These are phyloP conservation scores for Fusarium graminum DNA, from an alignment of 2,329 filamentous ascomycete species.

Conservation along the genomic window DNA sequence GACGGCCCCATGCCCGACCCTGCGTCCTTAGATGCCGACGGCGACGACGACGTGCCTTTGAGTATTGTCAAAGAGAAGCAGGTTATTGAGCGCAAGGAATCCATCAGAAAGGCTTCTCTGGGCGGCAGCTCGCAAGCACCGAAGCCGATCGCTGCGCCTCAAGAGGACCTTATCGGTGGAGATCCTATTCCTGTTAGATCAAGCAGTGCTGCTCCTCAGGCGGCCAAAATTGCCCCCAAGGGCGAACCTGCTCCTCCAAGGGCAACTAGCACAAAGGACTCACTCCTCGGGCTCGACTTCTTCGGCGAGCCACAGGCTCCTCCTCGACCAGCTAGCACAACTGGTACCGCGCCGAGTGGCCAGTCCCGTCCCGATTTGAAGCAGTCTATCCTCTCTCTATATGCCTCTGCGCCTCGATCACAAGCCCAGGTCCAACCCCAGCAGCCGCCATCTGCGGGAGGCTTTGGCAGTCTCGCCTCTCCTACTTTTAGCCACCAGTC, in stretches of 20 bases:
- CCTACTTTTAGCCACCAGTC: conserved; percentile 66
- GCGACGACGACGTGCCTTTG: conserved; percentile 82
- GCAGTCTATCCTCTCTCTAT: conserved; percentile 95
- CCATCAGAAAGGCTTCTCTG: conserved; percentile 70
- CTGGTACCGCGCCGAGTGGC: conserved; percentile 70
- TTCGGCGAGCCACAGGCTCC: conserved; percentile 80
- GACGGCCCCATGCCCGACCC: conserved; percentile 95
- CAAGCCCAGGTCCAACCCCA: conserved; percentile 67
- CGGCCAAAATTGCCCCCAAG: conserved; percentile 70
- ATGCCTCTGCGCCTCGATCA: conserved; percentile 86
- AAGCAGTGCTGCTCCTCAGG: conserved; percentile 77
- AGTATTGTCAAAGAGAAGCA: conserved; percentile 76
- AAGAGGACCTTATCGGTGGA: conserved; percentile 86
- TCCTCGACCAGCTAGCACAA: conserved; percentile 85
- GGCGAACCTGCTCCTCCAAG: conserved; percentile 75
- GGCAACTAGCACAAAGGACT: conserved; percentile 83
- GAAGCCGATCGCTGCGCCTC: conserved; percentile 57
- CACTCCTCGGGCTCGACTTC: conserved; percentile 92
- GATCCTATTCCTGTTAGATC: conserved; percentile 77
- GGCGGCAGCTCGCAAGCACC: conserved; percentile 59
- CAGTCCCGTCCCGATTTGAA: conserved; percentile 93
- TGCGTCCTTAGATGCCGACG: conserved; percentile 83
- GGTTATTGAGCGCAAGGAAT: conserved; percentile 70
- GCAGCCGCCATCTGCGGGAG: conserved; percentile 65
- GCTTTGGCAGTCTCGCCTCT: conserved; percentile 76